Percentiles rank a stretch among this genome's conserved stretches.
phyloP scores from a whole-genome alignment of 805 yeast species.

The Hanseniaspora taiwanica region DNA sequence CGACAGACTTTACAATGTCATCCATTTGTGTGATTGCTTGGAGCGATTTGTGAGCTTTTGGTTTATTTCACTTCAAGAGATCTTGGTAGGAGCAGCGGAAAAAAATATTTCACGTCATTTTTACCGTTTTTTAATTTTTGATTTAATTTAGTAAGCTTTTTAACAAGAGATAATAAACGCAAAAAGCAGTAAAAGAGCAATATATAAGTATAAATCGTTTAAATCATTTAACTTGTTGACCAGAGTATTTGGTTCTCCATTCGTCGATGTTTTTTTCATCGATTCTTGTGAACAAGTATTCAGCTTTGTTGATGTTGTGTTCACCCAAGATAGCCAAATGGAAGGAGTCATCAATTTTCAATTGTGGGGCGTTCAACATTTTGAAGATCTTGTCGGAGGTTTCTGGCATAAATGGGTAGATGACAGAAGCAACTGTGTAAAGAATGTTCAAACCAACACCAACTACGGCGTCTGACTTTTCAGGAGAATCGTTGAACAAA shows the following conservation, averaged over 20 bases:
- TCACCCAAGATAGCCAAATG: constrained; percentile 58
- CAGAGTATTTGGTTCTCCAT: constrained; percentile 83
- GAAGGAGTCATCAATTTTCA: constrained; percentile 67
- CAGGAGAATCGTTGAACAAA: constrained; percentile 61
- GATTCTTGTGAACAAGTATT: constrained; percentile 82
- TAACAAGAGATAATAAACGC: no score
- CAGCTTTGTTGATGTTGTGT: constrained; percentile 82
- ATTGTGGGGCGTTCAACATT: constrained; percentile 72
- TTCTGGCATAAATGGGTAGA: constrained; percentile 85
- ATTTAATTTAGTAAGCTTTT: no score
- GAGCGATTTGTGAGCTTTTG: background rate
- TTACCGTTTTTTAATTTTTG: no score
- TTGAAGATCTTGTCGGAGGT: constrained; percentile 55
- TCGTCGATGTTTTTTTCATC: constrained; percentile 78
- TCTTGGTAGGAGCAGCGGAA: no score
- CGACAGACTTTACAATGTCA: constrained; percentile 32
- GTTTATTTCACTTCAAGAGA: background rate
- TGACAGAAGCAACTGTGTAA: constrained; percentile 69
- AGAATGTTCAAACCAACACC: constrained; percentile 83
- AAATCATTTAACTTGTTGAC: constrained; percentile 34
- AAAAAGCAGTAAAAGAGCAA: background rate
- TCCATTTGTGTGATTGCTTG: constrained; percentile 36
- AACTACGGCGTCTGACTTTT: constrained; percentile 79
- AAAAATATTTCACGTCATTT: no score
- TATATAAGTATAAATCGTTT: background rate